Evolutionary conservation across 1,284 basidiomycete species (phyloP), one percentile per base, ranked within the genome.

Genomic region (Pseudozyma pruni): DNA sequence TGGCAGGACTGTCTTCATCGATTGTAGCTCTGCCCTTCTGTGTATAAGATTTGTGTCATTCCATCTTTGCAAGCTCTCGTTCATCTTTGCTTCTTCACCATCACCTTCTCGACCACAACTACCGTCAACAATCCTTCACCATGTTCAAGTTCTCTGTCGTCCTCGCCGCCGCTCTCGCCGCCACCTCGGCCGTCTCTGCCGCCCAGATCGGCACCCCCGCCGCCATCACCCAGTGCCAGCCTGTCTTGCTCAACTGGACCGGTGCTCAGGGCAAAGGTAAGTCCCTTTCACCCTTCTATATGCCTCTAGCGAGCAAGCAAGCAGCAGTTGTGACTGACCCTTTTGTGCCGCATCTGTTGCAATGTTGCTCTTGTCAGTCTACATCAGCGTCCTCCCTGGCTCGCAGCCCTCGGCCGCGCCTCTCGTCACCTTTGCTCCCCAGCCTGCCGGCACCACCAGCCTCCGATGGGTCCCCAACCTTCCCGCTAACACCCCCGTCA

Each of bases 181-280:
- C 55, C 35, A 46, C 59, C 31, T 32, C 37, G 35, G 35, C 54
- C 42, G 69, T 54, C 20, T 48, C 48, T 22, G 55, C 56, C 19
- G 58, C 52, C 47, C 48, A 31, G 25, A 64, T 76, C 55, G 61
- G 54, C 72, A 78, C 74, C n/a, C 72, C 74, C 19, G 27, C 53
- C 27, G 33, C 67, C 9, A 44, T 78, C 42, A 50, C 57, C 38
- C 59, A 75, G 60, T 78, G 76, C 57, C 69, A 69, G 59, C 68
- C 72, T 42, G 49, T 63, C 32, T 48, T 49, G 3, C 44, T 78
- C 41, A 47, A 43, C 39, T 78, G 72, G 72, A n/a, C 38, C 11
- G 59, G 58, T 29, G 66, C 58, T 39, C 48, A 53, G 42, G 70
- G 68, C 32, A 47, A 53, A 37, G 48, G 67, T 70, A 53, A 56